A percentile compares a stretch with the other conserved stretches of the same genome.
Conservation (phyloP, 768 basidiomycete species). For the Suillus brevipes region DNA sequence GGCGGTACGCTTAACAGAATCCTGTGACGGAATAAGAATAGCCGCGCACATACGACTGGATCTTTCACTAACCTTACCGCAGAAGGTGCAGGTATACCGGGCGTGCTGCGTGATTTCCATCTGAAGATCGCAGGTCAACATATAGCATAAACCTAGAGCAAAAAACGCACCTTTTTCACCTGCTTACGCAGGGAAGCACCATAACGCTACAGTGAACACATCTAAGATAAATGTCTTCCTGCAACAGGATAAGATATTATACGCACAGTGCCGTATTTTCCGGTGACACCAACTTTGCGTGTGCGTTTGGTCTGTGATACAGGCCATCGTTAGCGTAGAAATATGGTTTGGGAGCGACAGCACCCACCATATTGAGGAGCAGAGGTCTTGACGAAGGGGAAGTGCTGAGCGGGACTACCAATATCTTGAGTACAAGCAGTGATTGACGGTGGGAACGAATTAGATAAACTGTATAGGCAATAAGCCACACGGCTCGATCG, state of each 20-base stretch:
- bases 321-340: not conserved
- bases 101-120: conserved; percentile 97
- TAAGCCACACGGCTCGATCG: not conserved
- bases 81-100: conserved; percentile 97
- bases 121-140: conserved; percentile 25
- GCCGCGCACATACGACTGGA: not conserved
- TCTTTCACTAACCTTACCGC: conserved; percentile 82
- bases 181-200: conserved; percentile 99
- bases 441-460: not conserved
- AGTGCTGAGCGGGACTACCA: not conserved
- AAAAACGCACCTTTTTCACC: conserved; percentile 79
- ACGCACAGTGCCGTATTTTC: conserved; percentile 97
- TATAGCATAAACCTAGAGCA: not conserved
- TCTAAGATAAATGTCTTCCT: conserved; percentile 13
- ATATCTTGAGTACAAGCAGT: not conserved
- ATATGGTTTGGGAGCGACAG: not conserved
- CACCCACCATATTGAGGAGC: conserved; percentile 12
- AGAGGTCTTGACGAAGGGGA: conserved; percentile 1
- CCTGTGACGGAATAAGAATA: conserved; percentile 45
- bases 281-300: conserved; percentile 99
- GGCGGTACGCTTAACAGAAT: conserved; percentile 92
- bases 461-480: not conserved
- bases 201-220: conserved; percentile 67
- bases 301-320: conserved; percentile 84
- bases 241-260: conserved; percentile 5